These are phyloP conservation scores for Ilex asprella DNA, from an alignment of 257 asterid species.

Conservation along the genomic window DNA sequence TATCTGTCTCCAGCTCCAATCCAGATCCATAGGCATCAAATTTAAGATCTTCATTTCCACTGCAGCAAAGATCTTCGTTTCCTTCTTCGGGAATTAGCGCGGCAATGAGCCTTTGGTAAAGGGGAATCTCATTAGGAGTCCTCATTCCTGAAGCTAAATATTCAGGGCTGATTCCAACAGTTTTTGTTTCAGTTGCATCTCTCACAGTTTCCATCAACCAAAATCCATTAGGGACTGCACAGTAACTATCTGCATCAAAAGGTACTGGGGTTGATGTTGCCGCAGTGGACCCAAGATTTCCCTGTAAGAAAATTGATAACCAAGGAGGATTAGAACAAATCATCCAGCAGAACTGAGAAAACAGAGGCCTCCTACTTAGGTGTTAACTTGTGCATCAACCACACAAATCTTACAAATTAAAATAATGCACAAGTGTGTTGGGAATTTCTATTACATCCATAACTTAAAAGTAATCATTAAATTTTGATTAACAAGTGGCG, in stretches of 20 bases:
- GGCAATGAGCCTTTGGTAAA: constrained; percentile 73
- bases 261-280: constrained; percentile 35
- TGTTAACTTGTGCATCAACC: no score
- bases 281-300: constrained; percentile 36
- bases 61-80: constrained; percentile 30
- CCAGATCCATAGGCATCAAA: constrained; percentile 41
- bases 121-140: constrained; percentile 41
- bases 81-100: constrained; percentile 82
- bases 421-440: no score
- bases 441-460: no score
- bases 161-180: constrained; percentile 41
- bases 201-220: constrained; percentile 40
- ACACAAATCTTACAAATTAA: not conserved
- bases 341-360: not conserved
- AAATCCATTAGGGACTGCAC: constrained; percentile 32
- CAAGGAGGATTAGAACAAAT: not conserved
- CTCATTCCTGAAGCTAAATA: constrained; percentile 37
- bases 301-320: constrained; percentile 25
- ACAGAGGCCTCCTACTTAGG: not conserved
- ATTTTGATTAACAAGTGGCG: no score
- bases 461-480: no score
- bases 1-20: constrained; percentile 45
- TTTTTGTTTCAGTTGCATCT: constrained; percentile 45
- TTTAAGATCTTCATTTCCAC: constrained; percentile 38
- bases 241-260: constrained; percentile 43